phyloP scores from a whole-genome alignment of 2,329 filamentous ascomycete genomes.

The Cryphonectria japonica region DNA sequence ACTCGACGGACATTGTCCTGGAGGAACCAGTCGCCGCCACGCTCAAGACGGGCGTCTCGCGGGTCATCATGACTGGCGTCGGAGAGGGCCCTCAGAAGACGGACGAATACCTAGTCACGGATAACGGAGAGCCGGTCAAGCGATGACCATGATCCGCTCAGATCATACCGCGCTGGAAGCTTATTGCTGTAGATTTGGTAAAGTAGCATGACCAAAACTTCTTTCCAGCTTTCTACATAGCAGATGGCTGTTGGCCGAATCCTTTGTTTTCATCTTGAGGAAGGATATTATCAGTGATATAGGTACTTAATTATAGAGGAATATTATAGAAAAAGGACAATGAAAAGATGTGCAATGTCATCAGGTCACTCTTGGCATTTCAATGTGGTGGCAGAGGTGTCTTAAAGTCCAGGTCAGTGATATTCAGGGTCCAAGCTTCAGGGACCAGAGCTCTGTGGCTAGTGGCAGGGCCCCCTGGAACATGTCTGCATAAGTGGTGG shows the following conservation, averaged over 20 bases:
- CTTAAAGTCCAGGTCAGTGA: background rate
- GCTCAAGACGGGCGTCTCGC: conserved; percentile 78
- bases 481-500: background rate
- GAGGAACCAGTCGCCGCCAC: conserved; percentile 67
- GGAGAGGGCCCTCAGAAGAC: conserved; percentile 86
- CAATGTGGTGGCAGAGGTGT: background rate
- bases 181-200: background rate
- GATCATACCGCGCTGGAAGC: background rate
- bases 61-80: conserved; percentile 89
- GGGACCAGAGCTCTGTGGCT: conserved; percentile 5
- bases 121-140: conserved; percentile 58
- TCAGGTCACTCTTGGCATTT: background rate
- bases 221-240: background rate
- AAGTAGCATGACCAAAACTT: background rate
- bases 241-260: background rate
- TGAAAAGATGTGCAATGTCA: background rate
- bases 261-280: background rate
- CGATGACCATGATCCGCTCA: conserved; percentile 30
- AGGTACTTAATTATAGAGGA: background rate
- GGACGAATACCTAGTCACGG: conserved; percentile 74
- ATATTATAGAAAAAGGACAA: background rate
- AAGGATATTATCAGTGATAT: background rate
- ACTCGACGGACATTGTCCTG: conserved; percentile 57
- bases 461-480: background rate
- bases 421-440: conserved; percentile 13